Percentiles rank a stretch among this genome's conserved stretches.
These are phyloP conservation scores for Xerocomellus amylosporus DNA, from an alignment of 768 basidiomycete species.

Conservation along the genomic window DNA sequence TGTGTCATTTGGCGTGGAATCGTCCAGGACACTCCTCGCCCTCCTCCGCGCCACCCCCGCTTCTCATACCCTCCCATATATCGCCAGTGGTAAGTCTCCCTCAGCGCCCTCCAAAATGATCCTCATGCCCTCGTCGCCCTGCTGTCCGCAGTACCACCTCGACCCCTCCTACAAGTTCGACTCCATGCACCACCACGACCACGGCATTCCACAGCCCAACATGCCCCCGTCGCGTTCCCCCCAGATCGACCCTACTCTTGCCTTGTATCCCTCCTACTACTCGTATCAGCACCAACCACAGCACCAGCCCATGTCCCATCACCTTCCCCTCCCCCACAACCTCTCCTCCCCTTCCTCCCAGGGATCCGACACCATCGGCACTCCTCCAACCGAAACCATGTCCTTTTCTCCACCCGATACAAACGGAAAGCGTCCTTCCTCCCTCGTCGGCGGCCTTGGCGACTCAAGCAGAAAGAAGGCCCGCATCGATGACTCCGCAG, in stretches of 20 bases:
- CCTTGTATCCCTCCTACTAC: conserved; percentile 68
- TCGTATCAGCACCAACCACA: conserved; percentile 46
- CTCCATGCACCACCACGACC: conserved; percentile 46
- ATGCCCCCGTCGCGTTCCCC: conserved; percentile 53
- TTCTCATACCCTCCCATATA: neutral
- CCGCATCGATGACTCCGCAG: conserved; percentile 53
- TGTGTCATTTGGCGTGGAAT: no score
- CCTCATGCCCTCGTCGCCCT: conserved; percentile 23
- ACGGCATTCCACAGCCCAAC: conserved; percentile 36
- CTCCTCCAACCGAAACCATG: conserved; percentile 64
- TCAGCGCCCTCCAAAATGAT: conserved; percentile 4
- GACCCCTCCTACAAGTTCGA: conserved; percentile 37
- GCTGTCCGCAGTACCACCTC: conserved; percentile 22
- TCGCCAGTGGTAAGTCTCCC: conserved; percentile 8
- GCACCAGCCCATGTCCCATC: conserved; percentile 51
- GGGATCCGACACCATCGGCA: conserved; percentile 72
- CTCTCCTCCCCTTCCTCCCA: conserved; percentile 80
- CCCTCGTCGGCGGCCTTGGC: conserved; percentile 36
- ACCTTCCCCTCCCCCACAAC: conserved; percentile 53
- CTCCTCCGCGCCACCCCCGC: no score
- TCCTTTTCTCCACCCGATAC: conserved; percentile 48
- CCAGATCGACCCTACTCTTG: conserved; percentile 67
- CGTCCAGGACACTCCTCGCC: no score
- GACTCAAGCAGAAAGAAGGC: conserved; percentile 55
- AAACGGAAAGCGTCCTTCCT: conserved; percentile 68